Percentiles rank a stretch among this genome's conserved stretches.
These are phyloP conservation scores for Globisporangium cystogenes DNA, from an alignment of 352 stramenopile genomes.

Conservation along the genomic window DNA sequence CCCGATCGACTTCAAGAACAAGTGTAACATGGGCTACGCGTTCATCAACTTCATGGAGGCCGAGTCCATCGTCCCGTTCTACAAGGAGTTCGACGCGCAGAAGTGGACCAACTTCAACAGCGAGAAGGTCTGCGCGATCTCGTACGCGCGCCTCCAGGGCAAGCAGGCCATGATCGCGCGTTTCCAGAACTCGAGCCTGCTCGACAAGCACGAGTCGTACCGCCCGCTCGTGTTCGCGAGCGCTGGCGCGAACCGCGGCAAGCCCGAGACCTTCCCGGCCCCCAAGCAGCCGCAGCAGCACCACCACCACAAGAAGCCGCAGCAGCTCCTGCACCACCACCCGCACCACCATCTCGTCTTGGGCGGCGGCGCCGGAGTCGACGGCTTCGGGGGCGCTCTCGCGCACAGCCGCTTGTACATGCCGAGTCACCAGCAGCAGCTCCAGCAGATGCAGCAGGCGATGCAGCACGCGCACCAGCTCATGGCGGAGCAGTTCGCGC, in stretches of 20 bases:
- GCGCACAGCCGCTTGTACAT: constrained; percentile 5
- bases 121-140: constrained; percentile 98
- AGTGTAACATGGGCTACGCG: constrained; percentile 99
- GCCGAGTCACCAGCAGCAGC: constrained; percentile 13
- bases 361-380: not conserved
- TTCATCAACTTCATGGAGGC: constrained; percentile 99
- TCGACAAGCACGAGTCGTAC: constrained; percentile 93
- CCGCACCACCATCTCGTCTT: constrained; percentile 20
- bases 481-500: constrained; percentile 5
- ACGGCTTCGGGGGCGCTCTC: not conserved
- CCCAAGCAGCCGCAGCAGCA: constrained; percentile 36
- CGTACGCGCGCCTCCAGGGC: constrained; percentile 96
- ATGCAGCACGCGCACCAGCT: constrained; percentile 16
- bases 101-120: constrained; percentile 99
- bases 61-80: constrained; percentile 66
- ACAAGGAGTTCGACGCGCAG: constrained; percentile 79
- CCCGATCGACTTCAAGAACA: constrained; percentile 99
- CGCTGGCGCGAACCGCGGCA: constrained; percentile 54
- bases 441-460: constrained; percentile 12
- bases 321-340: constrained; percentile 21
- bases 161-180: constrained; percentile 97
- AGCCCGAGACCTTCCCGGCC: constrained; percentile 59
- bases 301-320: constrained; percentile 2
- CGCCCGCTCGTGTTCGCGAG: constrained; percentile 90
- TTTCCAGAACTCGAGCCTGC: constrained; percentile 97